A percentile compares a stretch with the other conserved stretches of the same genome.
These are phyloP conservation scores for Amoeboaphelidium protococcarum DNA, from an alignment of 371 early-diverging fungal genomes.

Conservation along the genomic window DNA sequence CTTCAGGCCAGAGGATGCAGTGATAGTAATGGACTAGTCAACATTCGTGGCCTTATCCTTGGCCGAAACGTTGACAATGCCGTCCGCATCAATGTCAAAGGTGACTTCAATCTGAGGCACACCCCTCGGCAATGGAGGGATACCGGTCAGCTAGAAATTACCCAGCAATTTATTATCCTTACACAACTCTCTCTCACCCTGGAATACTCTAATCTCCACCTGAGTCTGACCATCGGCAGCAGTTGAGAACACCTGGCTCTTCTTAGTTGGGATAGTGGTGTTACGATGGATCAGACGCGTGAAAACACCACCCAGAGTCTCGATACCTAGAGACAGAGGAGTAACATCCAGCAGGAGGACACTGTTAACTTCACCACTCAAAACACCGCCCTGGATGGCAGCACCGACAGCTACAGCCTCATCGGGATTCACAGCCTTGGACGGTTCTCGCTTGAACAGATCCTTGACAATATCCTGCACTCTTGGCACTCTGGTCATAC, in stretches of 20 bases:
- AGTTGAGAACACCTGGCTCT: constrained; percentile 96
- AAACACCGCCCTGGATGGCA: constrained; percentile 93
- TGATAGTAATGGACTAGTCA: constrained; percentile 85
- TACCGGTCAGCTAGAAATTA: constrained; percentile 61
- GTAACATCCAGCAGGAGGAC: constrained; percentile 92
- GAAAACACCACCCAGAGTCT: constrained; percentile 90
- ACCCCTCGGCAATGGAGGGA: constrained; percentile 58
- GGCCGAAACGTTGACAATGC: constrained; percentile 94
- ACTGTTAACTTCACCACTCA: constrained; percentile 81
- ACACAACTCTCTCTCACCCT: constrained; percentile 94
- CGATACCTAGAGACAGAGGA: constrained; percentile 93
- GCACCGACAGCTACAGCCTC: constrained; percentile 99
- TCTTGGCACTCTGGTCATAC: constrained; percentile 96
- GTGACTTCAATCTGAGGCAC: constrained; percentile 71
- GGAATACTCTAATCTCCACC: constrained; percentile 92
- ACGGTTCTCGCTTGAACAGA: constrained; percentile 72
- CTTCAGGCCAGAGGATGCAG: constrained; percentile 85
- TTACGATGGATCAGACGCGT: constrained; percentile 91
- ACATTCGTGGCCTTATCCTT: constrained; percentile 88
- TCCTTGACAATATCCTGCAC: constrained; percentile 74
- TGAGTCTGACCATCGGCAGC: constrained; percentile 97
- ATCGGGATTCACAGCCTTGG: constrained; percentile 92
- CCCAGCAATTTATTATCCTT: constrained; percentile 94
- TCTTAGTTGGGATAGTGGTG: constrained; percentile 97
- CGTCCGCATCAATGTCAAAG: constrained; percentile 97